Evolutionary conservation across 1,284 basidiomycete genomes (phyloP).

Genomic region (Neonothopanus nambi): DNA sequence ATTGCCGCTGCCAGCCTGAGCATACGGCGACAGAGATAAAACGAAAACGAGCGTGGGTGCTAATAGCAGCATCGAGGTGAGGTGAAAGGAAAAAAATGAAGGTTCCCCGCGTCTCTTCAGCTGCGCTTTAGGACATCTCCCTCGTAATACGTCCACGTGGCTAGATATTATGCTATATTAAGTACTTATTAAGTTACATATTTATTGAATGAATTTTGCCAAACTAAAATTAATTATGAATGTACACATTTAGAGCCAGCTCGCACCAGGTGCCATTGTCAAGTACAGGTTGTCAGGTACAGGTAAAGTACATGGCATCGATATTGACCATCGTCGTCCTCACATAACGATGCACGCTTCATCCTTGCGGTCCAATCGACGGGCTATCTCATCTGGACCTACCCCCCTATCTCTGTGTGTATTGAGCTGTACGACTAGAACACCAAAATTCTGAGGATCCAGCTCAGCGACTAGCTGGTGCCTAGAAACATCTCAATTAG

Average conservation of each 20-base stretch:
- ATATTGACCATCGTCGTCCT: conserved; percentile 1
- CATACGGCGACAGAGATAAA: conserved; percentile 17
- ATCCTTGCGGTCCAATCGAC: conserved; percentile 52
- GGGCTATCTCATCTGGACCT: conserved; percentile 60
- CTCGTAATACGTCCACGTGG: too few species aligned
- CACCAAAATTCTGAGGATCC: conserved; percentile 84
- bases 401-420: conserved; percentile 45
- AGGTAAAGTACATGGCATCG: too few species aligned
- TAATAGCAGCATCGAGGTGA: not conserved
- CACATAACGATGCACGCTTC: conserved; percentile 77
- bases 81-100: too few species aligned
- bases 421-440: conserved; percentile 80
- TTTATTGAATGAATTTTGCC: too few species aligned
- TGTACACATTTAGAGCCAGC: too few species aligned
- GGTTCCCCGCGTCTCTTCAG: too few species aligned
- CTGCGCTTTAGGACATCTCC: too few species aligned
- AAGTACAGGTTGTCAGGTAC: too few species aligned
- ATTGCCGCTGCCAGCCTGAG: conserved; percentile 42
- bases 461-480: conserved; percentile 75
- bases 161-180: too few species aligned
- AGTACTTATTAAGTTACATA: too few species aligned
- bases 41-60: conserved; percentile 11
- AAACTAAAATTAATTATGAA: too few species aligned
- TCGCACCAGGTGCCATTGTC: too few species aligned
- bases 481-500: conserved; percentile 35